phyloP scores from a whole-genome alignment of 2,329 filamentous ascomycete genomes.

The Harringtonia aguacate region DNA sequence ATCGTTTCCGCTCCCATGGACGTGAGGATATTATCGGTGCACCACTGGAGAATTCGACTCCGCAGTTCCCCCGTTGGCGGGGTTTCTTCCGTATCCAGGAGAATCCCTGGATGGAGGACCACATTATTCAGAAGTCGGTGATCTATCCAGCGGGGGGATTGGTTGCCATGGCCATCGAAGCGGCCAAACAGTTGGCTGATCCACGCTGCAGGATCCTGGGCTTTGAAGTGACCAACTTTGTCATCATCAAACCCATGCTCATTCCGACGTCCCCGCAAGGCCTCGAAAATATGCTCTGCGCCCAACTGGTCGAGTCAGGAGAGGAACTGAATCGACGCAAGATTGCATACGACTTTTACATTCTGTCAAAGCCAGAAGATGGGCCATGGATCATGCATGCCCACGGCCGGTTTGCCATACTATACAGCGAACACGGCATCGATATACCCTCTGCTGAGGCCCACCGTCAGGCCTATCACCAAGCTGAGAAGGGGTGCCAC shows the following conservation, averaged over 20 bases:
- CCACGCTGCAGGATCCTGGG: not conserved
- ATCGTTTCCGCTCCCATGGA: slow-evolving; percentile 17
- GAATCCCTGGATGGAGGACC: slow-evolving; percentile 34
- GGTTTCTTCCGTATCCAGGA: slow-evolving; percentile 29
- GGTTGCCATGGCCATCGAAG: slow-evolving; percentile 27
- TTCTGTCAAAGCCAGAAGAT: slow-evolving; percentile 33
- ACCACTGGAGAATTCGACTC: slow-evolving; percentile 13
- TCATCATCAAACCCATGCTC: slow-evolving; percentile 13
- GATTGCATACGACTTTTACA: slow-evolving; percentile 14
- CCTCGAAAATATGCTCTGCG: slow-evolving; percentile 37
- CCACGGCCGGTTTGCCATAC: slow-evolving; percentile 17
- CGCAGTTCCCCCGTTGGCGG: slow-evolving; percentile 28
- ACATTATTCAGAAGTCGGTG: slow-evolving; percentile 25
- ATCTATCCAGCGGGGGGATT: slow-evolving; percentile 26
- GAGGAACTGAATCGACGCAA: not conserved
- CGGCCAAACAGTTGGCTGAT: slow-evolving; percentile 17
- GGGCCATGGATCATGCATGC: slow-evolving; percentile 29
- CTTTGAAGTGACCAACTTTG: slow-evolving; percentile 11
- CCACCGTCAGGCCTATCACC: slow-evolving; percentile 9
- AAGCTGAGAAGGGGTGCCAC: slow-evolving; percentile 18
- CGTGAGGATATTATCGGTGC: slow-evolving; percentile 19
- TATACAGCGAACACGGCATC: not conserved
- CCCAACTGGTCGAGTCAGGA: slow-evolving; percentile 19
- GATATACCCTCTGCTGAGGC: not conserved
- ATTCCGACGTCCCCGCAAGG: slow-evolving; percentile 19